Evolutionary conservation across 2,329 filamentous ascomycete species (phyloP), one percentile per base, ranked within the genome.

Genomic region (Fusarium ambrosium): DNA sequence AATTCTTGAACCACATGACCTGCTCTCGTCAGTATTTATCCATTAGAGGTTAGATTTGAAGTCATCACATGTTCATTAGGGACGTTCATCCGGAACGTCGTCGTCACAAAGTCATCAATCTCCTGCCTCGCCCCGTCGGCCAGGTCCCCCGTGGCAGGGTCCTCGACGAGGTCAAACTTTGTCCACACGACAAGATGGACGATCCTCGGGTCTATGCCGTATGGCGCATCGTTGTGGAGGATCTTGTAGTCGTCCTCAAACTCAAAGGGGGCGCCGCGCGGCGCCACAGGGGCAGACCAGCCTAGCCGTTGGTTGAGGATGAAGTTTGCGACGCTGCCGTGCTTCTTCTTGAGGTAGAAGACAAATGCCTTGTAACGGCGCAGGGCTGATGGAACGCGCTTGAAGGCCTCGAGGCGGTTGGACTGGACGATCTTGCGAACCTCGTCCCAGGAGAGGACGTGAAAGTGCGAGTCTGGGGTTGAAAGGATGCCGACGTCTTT

Each of bases 151-250:
- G 91, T 89, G 85, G 67, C 79, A 5, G 84, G 82, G 77, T 97
- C 92, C 67, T 95, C 93, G 63, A 91, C 88, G 27, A 98, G 86
- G 58, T 89, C 87, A 79, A 97, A 98, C 83, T 98, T 98, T 58
- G 94, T 97, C 96, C 96, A 98, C 14, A 98, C 91, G 6, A 98
- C 94, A 4, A 98, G 86, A 81, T 98, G 96, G 18, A 94, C 89
- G 73, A 98, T 95, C 62, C 89, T 87, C 56, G 86, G 80, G 77
- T 97, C 94, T 63, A 98, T 87, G 0, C 94, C 95, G 79, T 98
- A 98, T 1, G 96, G 96, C 94, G 95, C 98, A 87, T 98, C 95
- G 80, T 98, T 98, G 84, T 89, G 90, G 45, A 98, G 82, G 58
- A 97, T 92, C 82, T 91, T 95, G 78, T 92, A 84, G 79, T 97